phyloP scores from a whole-genome alignment of 169 alveolate genomes.

The Eimeria mitis region DNA sequence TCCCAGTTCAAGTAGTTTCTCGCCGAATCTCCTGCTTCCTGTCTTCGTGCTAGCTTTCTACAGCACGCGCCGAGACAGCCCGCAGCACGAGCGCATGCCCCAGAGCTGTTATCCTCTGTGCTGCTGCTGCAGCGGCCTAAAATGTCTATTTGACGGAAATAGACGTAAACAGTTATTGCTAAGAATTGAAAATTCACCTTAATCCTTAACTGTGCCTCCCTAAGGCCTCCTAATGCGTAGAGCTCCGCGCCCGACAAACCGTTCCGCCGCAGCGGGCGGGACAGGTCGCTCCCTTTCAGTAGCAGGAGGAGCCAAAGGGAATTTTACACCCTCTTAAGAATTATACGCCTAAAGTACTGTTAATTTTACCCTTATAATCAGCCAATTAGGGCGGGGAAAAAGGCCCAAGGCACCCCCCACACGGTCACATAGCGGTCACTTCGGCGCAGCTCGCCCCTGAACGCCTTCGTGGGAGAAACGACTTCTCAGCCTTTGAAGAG shows the following conservation, averaged over 20 bases:
- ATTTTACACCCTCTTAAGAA: neutral
- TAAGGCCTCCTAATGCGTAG: neutral
- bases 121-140: neutral
- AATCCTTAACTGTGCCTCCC: neutral
- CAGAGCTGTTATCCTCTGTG: neutral
- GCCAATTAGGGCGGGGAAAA: neutral
- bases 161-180: neutral
- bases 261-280: constrained; percentile 8
- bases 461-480: neutral
- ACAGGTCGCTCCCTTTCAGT: neutral
- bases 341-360: neutral
- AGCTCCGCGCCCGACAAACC: constrained; percentile 16
- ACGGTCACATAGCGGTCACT: neutral
- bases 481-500: neutral
- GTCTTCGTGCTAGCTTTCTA: constrained; percentile 32
- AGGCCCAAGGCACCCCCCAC: neutral
- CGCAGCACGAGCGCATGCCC: constrained; percentile 46
- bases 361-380: neutral
- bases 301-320: neutral
- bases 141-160: neutral
- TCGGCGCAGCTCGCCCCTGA: neutral
- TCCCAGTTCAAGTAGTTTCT: constrained; percentile 5
- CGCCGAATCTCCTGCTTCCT: constrained; percentile 12
- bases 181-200: neutral
- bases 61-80: constrained; percentile 61